Percentiles rank a stretch among this genome's conserved stretches.
Evolutionary conservation across 2,329 filamentous ascomycete genomes (phyloP).

Genomic region (Cladophialophora carrionii): DNA sequence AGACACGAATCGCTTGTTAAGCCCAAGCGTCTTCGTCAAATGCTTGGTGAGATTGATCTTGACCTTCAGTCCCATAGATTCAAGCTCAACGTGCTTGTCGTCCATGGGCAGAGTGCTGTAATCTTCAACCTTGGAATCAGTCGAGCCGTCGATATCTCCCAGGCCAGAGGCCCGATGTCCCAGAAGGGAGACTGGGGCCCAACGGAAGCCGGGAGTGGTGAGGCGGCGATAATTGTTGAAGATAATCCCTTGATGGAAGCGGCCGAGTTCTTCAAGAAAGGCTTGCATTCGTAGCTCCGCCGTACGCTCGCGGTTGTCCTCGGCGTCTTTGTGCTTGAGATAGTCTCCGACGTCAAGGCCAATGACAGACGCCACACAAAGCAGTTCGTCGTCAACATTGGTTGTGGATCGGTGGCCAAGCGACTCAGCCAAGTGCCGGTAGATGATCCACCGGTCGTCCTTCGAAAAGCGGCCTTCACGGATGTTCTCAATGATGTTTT

Average conservation of each 20-base stretch:
- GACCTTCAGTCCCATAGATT: constrained; percentile 1
- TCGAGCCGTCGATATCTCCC: constrained; percentile 2
- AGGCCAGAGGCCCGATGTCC: neutral
- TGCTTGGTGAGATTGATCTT: constrained; percentile 8
- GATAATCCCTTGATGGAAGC: constrained; percentile 6
- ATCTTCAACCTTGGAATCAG: constrained; percentile 5
- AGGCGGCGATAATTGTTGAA: constrained; percentile 5
- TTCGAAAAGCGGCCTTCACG: neutral
- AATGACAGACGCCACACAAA: constrained; percentile 2
- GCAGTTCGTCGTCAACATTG: constrained; percentile 3
- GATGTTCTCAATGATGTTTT: constrained; percentile 7
- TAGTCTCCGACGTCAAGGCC: constrained; percentile 2
- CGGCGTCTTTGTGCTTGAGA: neutral
- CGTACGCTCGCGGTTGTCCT: constrained; percentile 1
- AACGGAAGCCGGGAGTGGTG: neutral
- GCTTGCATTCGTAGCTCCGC: constrained; percentile 8
- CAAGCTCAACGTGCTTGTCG: constrained; percentile 2
- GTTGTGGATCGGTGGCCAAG: constrained; percentile 3
- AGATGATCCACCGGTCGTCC: constrained; percentile 3
- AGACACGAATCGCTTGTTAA: constrained; percentile 5
- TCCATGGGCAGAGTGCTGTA: constrained; percentile 3
- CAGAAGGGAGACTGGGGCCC: neutral
- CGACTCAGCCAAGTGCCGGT: neutral
- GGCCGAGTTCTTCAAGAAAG: constrained; percentile 1
- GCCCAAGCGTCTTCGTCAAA: constrained; percentile 3